Evolutionary conservation across 2,329 filamentous ascomycete species (phyloP), one percentile per base, ranked within the genome.

Genomic region (Mycosphaerelloides madeirae): DNA sequence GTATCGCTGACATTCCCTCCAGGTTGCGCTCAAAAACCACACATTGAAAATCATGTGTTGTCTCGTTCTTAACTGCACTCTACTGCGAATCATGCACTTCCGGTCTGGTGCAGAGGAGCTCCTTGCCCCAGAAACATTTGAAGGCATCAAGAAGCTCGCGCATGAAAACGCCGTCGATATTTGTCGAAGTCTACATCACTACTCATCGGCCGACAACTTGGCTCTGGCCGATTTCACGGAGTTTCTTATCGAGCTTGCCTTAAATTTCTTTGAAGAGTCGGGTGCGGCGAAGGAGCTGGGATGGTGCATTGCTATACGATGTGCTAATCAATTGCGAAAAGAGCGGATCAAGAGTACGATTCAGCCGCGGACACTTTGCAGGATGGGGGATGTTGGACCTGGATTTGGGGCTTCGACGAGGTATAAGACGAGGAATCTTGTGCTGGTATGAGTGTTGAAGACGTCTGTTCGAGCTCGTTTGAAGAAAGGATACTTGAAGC

Each of bases 71-170:
- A 40, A 50, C 31, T 50, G 48, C 29, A 41, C 40, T 13, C 18
- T 50, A 2, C 42, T 49, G 31, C 49, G 45, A n/a, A 25, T 49
- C 14, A 38, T 52, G n/a, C 38, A 52, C 32, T 45, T 46, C 31
- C 36, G 34, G 9, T 33, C 46, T 9, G 29, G 7, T 9, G 29
- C 38, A 3, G 29, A 37, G 22, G 29, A 13, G 31, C 41, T 19
- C 25, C 25, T 22, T 35, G 7, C 14, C 15, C 22, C 22, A 9
- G 22, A 9, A 25, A 25, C 22, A 25, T 25, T 9, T 25, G 22
- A 5, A 14, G 34, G 18, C n/a, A 38, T 48, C 22, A 68, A 69
- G 32, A 68, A 67, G 37, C 56, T 65, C 3, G 58, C 48, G 5
- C 41, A 35, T 11, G 13, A 28, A 19, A 31, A 37, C 12, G 44